Base-by-base conservation (phyloP, 352 stramenopile genomes). In the Phytopythium litorale region DNA sequence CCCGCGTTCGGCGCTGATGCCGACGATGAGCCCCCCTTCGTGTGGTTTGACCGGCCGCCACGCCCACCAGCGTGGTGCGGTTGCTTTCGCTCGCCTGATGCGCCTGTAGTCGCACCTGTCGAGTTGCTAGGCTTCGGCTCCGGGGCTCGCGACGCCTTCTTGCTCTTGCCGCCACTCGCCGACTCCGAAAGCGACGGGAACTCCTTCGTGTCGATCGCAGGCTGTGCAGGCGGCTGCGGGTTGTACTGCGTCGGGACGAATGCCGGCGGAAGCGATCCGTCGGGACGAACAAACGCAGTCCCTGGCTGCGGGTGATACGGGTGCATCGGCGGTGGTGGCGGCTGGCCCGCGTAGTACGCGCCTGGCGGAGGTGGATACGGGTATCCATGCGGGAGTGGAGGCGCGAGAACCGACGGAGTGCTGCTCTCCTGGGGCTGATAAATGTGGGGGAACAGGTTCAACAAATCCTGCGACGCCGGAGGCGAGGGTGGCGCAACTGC, bases 361-460 rank as follows among this genome's bases (percentile, higher is more conserved):
- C 54, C 63, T 37, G 65, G 49, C 12, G 56, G 52, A 25, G 65
- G 8, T 37, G 64, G 37, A 43, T 70, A 75, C 46, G 66, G 64
- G 4, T 63, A 56, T 30, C 56, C 64, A 49, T 62, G 60, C 30
- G 64, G 63, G 21, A 70, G 42, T 13, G 72, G 73, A 25, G 70
- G 77, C 32, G 75, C 64, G 8, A 79, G 59, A 11, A 74, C 48
- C 15, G 67, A 65, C 50, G 56, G 28, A 56, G 58, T 58, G 37
- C 62, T 23, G 23, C 63, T 53, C 53, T 73, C 56, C 16, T 64
- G 63, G 32, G 75, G 61, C 16, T 64, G 64, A 33, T 84, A 84
- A 40, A 80, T 80, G 63, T 87, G 75, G 8, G 81, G 79, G 56
- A 89, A 91, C 58, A 89, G 58, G 23, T 65, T 63, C 57, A 78